These are phyloP conservation scores for Herpetospermum pedunculosum DNA, from an alignment of 306 rosid genomes.

Conservation along the genomic window DNA sequence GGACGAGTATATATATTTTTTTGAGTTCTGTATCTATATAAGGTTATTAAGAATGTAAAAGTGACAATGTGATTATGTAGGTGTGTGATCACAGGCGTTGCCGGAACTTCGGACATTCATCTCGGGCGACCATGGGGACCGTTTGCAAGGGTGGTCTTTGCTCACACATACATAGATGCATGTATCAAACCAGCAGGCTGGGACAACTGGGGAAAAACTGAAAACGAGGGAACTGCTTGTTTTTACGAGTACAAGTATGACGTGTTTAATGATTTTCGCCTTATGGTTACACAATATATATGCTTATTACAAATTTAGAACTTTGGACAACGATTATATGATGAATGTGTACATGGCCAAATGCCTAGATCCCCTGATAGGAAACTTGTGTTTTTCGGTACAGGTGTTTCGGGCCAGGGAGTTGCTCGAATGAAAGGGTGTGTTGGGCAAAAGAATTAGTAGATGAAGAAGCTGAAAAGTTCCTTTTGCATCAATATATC, in stretches of 20 bases:
- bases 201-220: slow-evolving; percentile 74
- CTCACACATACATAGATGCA: slow-evolving; percentile 59
- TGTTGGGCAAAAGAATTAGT: slow-evolving; percentile 53
- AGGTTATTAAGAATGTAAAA: neutral
- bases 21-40: neutral
- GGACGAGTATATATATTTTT: neutral
- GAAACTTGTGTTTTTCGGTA: neutral
- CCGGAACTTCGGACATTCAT: slow-evolving; percentile 34
- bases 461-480: slow-evolving; percentile 57
- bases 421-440: slow-evolving; percentile 44
- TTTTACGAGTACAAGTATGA: slow-evolving; percentile 71
- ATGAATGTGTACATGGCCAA: neutral
- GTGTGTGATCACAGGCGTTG: slow-evolving; percentile 72
- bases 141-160: slow-evolving; percentile 80
- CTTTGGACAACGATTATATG: neutral
- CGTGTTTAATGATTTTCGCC: neutral
- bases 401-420: slow-evolving; percentile 81
- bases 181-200: slow-evolving; percentile 64
- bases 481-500: slow-evolving; percentile 51
- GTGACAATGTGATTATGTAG: slow-evolving; percentile 16
- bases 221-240: slow-evolving; percentile 67
- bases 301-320: neutral
- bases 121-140: slow-evolving; percentile 98
- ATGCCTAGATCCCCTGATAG: neutral
- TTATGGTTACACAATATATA: neutral